These are phyloP conservation scores for Solanum chacoense DNA, from an alignment of 305 asterid genomes.

Conservation along the genomic window DNA sequence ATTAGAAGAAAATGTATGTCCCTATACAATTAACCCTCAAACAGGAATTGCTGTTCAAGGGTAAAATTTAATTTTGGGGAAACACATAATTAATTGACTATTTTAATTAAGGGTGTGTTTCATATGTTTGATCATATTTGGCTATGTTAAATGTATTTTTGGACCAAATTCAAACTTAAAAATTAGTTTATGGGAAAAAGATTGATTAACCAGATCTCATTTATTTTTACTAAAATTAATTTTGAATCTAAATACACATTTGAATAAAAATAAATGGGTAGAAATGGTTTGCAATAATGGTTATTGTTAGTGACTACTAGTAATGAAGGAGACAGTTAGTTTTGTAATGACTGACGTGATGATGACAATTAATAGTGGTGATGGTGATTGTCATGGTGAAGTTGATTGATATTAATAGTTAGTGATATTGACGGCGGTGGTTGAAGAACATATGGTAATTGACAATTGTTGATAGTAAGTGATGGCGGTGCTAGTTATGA, in stretches of 20 bases:
- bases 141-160: neutral
- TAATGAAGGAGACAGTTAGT: neutral
- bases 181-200: neutral
- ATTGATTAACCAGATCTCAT: neutral
- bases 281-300: neutral
- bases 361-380: neutral
- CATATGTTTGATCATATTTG: neutral
- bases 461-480: neutral
- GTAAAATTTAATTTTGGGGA: neutral
- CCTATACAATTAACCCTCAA: neutral
- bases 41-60: neutral
- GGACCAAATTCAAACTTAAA: neutral
- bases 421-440: neutral
- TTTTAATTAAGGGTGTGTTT: neutral
- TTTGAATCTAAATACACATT: neutral
- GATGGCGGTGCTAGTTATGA: neutral
- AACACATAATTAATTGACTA: neutral
- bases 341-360: neutral
- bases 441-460: neutral
- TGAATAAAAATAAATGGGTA: neutral
- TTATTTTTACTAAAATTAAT: neutral
- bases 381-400: neutral
- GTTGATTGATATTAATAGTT: neutral
- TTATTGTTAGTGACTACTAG: neutral
- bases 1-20: neutral